These are phyloP conservation scores for Flaveria linearis DNA, from an alignment of 129 eudicot species.

Conservation along the genomic window DNA sequence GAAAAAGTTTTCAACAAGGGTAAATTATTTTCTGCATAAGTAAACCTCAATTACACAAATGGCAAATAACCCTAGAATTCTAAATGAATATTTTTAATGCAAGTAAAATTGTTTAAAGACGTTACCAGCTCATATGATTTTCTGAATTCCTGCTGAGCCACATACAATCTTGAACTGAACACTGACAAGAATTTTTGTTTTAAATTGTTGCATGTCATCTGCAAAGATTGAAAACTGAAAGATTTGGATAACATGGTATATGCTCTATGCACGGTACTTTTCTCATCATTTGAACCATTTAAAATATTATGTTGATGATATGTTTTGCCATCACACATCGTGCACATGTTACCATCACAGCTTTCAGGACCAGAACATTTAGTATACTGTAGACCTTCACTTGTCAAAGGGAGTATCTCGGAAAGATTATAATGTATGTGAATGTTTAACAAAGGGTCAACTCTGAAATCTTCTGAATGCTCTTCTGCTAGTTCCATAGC, in stretches of 20 bases:
- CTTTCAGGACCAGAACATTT: constrained; percentile 37
- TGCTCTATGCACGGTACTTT: constrained; percentile 16
- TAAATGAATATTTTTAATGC: not conserved
- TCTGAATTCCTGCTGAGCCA: constrained; percentile 77
- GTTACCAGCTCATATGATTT: constrained; percentile 73
- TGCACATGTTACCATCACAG: constrained; percentile 34
- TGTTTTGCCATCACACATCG: constrained; percentile 36
- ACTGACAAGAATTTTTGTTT: constrained; percentile 64
- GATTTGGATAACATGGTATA: constrained; percentile 29
- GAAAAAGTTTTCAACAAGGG: constrained; percentile 7
- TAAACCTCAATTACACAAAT: constrained; percentile 17
- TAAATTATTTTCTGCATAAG: constrained; percentile 5
- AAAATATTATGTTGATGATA: constrained; percentile 27
- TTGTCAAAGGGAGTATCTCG: constrained; percentile 59
- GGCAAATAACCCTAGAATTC: constrained; percentile 12
- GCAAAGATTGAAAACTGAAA: constrained; percentile 49
- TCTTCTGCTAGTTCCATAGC: constrained; percentile 63
- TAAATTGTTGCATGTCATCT: constrained; percentile 55
- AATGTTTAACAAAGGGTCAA: constrained; percentile 83
- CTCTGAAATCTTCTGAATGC: constrained; percentile 84
- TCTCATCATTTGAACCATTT: constrained; percentile 33
- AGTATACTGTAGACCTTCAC: constrained; percentile 23
- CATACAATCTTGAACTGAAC: constrained; percentile 51
- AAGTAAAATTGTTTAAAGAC: constrained; percentile 22
- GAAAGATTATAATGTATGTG: constrained; percentile 88